A percentile compares a stretch with the other conserved stretches of the same genome.
These are phyloP conservation scores for Boletus rubropictus DNA, from an alignment of 768 basidiomycete genomes.

Conservation along the genomic window DNA sequence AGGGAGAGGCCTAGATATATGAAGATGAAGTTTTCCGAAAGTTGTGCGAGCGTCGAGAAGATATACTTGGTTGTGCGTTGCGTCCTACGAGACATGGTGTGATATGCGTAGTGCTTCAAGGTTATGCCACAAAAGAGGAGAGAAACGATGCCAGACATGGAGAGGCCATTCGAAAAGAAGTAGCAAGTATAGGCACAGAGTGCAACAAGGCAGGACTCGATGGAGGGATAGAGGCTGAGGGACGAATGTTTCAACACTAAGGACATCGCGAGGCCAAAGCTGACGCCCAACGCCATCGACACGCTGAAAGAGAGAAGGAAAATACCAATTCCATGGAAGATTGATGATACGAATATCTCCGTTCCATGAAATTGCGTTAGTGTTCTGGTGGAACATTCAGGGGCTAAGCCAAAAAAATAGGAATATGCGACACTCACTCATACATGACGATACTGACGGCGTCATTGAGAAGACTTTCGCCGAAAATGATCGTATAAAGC, in stretches of 20 bases:
- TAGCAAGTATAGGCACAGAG: constrained; percentile 95
- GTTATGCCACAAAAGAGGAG: constrained; percentile 98
- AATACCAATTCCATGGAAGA: constrained; percentile 96
- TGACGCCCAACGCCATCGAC: constrained; percentile 90
- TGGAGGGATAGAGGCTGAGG: constrained; percentile 79
- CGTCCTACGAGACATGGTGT: constrained; percentile 95
- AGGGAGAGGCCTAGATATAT: constrained; percentile 95
- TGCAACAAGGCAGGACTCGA: constrained; percentile 95
- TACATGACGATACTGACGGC: constrained; percentile 99
- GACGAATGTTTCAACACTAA: constrained; percentile 93
- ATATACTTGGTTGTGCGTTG: constrained; percentile 94
- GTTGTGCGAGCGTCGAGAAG: constrained; percentile 87
- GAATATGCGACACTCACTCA: constrained; percentile 62
- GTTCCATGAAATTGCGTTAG: constrained; percentile 86
- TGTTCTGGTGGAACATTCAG: constrained; percentile 49
- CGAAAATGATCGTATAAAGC: constrained; percentile 94
- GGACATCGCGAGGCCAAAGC: constrained; percentile 86
- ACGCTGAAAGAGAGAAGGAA: constrained; percentile 94
- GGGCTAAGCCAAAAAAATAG: not conserved
- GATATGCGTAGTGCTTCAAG: constrained; percentile 99
- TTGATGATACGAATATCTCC: constrained; percentile 78
- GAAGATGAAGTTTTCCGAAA: constrained; percentile 99
- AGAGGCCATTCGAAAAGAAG: constrained; percentile 95
- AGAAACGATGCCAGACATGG: constrained; percentile 95
- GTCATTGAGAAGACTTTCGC: constrained; percentile 94